These are phyloP conservation scores for Crucibulum laeve DNA, from an alignment of 768 basidiomycete genomes.

Conservation along the genomic window DNA sequence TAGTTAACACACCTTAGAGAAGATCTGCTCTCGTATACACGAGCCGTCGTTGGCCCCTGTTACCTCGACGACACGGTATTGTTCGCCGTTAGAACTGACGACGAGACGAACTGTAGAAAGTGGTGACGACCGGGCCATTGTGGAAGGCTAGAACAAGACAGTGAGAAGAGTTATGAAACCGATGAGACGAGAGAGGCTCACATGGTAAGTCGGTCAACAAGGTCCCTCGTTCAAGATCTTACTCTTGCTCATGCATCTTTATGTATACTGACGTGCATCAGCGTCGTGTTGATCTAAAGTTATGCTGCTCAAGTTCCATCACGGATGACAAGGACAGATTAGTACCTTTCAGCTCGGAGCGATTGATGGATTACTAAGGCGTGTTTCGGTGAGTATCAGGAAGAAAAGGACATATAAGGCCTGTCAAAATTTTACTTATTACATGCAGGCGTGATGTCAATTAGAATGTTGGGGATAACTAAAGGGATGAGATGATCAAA, in stretches of 20 bases:
- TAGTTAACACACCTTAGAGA: constrained; percentile 31
- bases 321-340: constrained; percentile 7
- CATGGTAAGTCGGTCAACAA: neutral
- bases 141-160: no score
- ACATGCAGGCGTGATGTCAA: neutral
- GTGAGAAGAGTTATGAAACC: neutral
- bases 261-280: constrained; percentile 16
- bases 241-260: constrained; percentile 6
- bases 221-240: neutral
- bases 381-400: neutral
- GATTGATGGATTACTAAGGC: constrained; percentile 2
- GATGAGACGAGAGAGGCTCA: constrained; percentile 3
- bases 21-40: constrained; percentile 40
- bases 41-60: constrained; percentile 40
- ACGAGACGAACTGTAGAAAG: constrained; percentile 38
- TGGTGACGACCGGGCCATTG: no score
- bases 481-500: no score
- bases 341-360: neutral
- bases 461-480: neutral
- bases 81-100: constrained; percentile 45
- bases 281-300: constrained; percentile 8
- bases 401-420: constrained; percentile 1
- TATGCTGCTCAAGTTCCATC: constrained; percentile 6
- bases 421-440: neutral
- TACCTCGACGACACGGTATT: constrained; percentile 44